phyloP scores from a whole-genome alignment of 2,329 filamentous ascomycete genomes.

The Talaromyces amestolkiae region DNA sequence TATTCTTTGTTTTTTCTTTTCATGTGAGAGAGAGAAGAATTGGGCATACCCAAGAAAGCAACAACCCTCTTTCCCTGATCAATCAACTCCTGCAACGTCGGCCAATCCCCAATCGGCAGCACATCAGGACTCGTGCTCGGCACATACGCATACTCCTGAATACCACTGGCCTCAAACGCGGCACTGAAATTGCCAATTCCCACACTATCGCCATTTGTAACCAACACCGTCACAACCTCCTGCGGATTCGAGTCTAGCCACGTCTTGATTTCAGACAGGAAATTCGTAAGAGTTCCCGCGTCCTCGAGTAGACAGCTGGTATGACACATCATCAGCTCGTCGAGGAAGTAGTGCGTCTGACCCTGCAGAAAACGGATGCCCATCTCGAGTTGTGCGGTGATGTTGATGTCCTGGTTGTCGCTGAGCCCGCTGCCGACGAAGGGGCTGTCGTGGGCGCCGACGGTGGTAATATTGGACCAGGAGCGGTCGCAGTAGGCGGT shows the following conservation, averaged over 20 bases:
- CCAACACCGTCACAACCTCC: conserved; percentile 62
- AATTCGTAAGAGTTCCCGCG: conserved; percentile 56
- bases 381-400: conserved; percentile 57
- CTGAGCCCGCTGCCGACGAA: conserved; percentile 58
- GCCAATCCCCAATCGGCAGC: conserved; percentile 41
- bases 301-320: conserved; percentile 61
- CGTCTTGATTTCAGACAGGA: conserved; percentile 56
- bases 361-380: conserved; percentile 65
- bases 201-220: conserved; percentile 59
- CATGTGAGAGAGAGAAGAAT: background rate
- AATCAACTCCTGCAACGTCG: conserved; percentile 44
- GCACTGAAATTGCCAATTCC: conserved; percentile 33
- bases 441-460: conserved; percentile 64
- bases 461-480: conserved; percentile 61
- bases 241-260: conserved; percentile 60
- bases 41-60: conserved; percentile 42
- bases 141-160: conserved; percentile 37
- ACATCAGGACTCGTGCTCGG: conserved; percentile 31
- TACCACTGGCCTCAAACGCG: conserved; percentile 33
- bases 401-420: conserved; percentile 61
- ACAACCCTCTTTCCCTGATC: conserved; percentile 42
- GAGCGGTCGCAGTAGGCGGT: conserved; percentile 54
- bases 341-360: conserved; percentile 59
- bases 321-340: conserved; percentile 61
- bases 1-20: background rate